Conservation (phyloP, 352 stramenopile genomes). For the Pelagophyceae sp. region DNA sequence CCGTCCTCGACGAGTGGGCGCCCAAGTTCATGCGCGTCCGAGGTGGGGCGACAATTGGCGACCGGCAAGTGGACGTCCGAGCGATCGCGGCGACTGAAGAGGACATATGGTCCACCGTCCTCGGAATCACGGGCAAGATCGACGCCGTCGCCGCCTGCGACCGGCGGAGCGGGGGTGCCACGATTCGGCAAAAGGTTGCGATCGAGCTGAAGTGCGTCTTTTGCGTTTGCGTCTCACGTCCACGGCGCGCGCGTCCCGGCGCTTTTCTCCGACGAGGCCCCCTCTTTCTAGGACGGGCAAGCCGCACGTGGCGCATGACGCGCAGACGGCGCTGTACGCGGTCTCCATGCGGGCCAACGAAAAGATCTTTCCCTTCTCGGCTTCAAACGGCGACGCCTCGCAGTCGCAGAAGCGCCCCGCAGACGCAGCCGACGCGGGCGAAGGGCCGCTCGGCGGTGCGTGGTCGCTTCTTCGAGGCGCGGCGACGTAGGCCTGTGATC, state of each 20-base stretch:
- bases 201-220: too few relatives aligned
- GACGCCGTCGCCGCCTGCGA: background rate
- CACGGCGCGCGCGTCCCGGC: background rate
- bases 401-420: too few relatives aligned
- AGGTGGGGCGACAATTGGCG: background rate
- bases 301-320: background rate
- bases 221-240: too few relatives aligned
- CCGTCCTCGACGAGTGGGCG: constrained; percentile 4
- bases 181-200: too few relatives aligned
- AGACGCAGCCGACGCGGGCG: too few relatives aligned
- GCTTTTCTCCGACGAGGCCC: too few relatives aligned
- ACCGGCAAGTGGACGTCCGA: background rate
- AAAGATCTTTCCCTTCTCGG: too few relatives aligned
- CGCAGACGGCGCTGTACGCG: background rate
- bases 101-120: background rate
- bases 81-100: background rate
- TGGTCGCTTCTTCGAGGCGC: too few relatives aligned
- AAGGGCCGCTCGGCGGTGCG: too few relatives aligned
- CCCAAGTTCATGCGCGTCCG: background rate
- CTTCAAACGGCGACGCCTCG: too few relatives aligned
- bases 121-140: background rate
- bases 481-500: too few relatives aligned
- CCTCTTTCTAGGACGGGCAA: constrained; percentile 8
- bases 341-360: background rate
- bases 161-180: too few relatives aligned